Percentiles rank a stretch among this genome's conserved stretches.
Evolutionary conservation across 2,329 filamentous ascomycete genomes (phyloP).

Genomic region (Fusarium equiseti): DNA sequence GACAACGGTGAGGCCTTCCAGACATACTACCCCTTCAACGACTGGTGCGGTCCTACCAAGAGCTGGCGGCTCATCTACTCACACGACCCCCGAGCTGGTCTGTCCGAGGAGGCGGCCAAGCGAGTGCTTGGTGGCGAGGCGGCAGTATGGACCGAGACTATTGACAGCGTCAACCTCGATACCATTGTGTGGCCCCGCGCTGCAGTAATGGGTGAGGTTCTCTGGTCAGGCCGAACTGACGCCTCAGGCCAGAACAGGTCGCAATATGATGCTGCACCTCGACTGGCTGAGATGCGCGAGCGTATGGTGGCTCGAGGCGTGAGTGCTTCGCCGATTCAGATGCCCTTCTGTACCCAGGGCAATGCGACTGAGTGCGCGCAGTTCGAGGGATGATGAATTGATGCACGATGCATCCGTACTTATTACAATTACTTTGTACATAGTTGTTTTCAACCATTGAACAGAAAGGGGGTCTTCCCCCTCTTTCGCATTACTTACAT

Average conservation of each 20-base stretch:
- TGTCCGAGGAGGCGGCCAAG: constrained; percentile 71
- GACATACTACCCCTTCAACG: constrained; percentile 75
- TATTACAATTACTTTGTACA: constrained; percentile 5
- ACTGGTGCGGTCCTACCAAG: constrained; percentile 85
- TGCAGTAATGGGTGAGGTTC: constrained; percentile 79
- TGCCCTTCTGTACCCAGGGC: constrained; percentile 62
- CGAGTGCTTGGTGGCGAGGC: constrained; percentile 85
- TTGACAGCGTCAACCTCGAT: constrained; percentile 81
- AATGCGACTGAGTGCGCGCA: constrained; percentile 46
- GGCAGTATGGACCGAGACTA: constrained; percentile 85
- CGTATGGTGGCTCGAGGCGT: constrained; percentile 77
- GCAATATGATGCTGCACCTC: constrained; percentile 75
- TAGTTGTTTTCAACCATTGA: constrained; percentile 10
- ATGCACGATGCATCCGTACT: not conserved
- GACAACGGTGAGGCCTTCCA: constrained; percentile 65
- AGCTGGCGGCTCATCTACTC: constrained; percentile 86
- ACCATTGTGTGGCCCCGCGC: constrained; percentile 82
- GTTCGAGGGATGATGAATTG: constrained; percentile 16
- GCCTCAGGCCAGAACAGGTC: constrained; percentile 75
- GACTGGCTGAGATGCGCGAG: constrained; percentile 82
- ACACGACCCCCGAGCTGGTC: constrained; percentile 77
- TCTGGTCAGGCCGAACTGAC: constrained; percentile 82
- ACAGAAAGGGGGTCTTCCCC: not conserved
- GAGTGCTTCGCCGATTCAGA: constrained; percentile 72
- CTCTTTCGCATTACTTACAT: not conserved